phyloP scores from a whole-genome alignment of 345 rosid species.

The Cardamine chenopodiifolia region DNA sequence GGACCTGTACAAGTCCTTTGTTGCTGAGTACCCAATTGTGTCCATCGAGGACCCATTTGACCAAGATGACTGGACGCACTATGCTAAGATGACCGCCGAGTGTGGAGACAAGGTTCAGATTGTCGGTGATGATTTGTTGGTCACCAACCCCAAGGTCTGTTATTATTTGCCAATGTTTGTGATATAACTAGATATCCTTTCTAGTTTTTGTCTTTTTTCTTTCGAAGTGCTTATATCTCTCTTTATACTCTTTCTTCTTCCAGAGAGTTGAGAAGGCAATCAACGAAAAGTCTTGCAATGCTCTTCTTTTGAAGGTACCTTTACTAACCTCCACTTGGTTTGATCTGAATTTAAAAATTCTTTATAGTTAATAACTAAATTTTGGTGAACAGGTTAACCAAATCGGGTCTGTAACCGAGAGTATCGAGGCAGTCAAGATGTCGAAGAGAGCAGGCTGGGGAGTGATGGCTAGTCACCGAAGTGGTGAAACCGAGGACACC shows the following conservation, averaged over 20 bases:
- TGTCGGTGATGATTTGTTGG: constrained; percentile 97
- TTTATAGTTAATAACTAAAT: neutral
- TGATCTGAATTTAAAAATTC: neutral
- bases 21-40: constrained; percentile 84
- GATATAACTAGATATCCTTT: neutral
- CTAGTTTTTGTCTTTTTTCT: neutral
- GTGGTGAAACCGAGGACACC: constrained; percentile 98
- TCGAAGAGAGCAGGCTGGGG: constrained; percentile 99
- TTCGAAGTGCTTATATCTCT: constrained; percentile 3
- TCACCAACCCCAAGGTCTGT: constrained; percentile 89
- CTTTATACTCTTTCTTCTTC: constrained; percentile 9
- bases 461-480: constrained; percentile 97
- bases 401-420: constrained; percentile 96
- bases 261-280: constrained; percentile 97
- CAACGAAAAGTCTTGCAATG: constrained; percentile 82
- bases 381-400: constrained; percentile 74
- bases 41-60: constrained; percentile 98
- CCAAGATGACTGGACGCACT: constrained; percentile 97
- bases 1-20: constrained; percentile 87
- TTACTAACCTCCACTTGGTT: neutral
- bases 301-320: constrained; percentile 88
- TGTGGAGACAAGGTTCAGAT: constrained; percentile 79
- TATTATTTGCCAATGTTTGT: constrained; percentile 9
- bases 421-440: constrained; percentile 97
- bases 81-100: constrained; percentile 76